Conservation (phyloP, 257 asterid genomes). For the Scutellaria barbata region DNA sequence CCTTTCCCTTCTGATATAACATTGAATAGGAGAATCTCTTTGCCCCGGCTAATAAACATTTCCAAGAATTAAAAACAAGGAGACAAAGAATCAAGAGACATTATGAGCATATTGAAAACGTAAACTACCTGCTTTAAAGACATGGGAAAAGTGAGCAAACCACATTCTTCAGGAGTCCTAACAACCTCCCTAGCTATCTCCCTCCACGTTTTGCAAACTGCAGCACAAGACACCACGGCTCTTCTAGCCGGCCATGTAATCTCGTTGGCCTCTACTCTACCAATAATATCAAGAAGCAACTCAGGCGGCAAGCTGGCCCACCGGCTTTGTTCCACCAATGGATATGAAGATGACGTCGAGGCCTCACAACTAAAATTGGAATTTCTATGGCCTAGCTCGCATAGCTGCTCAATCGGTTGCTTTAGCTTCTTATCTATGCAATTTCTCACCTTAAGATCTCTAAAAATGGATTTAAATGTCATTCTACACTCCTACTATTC, state of each 20-base stretch:
- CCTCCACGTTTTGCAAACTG: constrained; percentile 78
- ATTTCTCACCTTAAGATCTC: constrained; percentile 43
- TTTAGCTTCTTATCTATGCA: constrained; percentile 41
- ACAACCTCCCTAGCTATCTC: constrained; percentile 54
- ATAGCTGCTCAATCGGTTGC: constrained; percentile 39
- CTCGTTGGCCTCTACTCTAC: constrained; percentile 55
- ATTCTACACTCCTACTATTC: constrained; percentile 31
- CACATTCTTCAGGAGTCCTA: constrained; percentile 69
- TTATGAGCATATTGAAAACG: not conserved
- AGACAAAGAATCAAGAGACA: constrained; percentile 10
- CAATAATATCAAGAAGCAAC: constrained; percentile 65
- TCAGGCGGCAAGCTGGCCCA: constrained; percentile 62
- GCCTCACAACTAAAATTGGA: constrained; percentile 47
- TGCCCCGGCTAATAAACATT: constrained; percentile 65
- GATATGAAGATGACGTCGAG: constrained; percentile 39
- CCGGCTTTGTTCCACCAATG: constrained; percentile 45
- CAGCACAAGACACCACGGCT: constrained; percentile 62
- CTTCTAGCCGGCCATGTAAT: constrained; percentile 65
- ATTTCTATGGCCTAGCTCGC: constrained; percentile 40
- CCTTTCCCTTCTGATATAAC: constrained; percentile 80
- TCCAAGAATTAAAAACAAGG: constrained; percentile 19
- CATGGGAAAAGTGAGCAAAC: constrained; percentile 71
- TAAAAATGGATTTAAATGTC: constrained; percentile 43
- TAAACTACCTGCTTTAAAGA: constrained; percentile 69
- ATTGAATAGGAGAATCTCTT: constrained; percentile 67